phyloP scores from a whole-genome alignment of 495 filamentous ascomycete genomes.

The Rostrohypoxylon terebratum region DNA sequence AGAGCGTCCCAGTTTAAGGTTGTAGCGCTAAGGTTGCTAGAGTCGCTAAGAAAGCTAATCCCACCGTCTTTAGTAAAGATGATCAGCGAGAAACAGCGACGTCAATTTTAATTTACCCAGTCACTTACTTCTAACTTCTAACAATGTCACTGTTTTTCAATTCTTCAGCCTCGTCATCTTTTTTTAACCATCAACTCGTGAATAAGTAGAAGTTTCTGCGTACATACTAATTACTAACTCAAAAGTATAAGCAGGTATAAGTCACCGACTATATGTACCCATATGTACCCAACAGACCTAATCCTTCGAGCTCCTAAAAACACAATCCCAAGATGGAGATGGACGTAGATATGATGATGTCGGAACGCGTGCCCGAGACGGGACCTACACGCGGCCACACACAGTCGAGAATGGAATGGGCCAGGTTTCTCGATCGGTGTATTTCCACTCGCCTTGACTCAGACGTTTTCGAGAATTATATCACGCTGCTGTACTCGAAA shows the following conservation, averaged over 20 bases:
- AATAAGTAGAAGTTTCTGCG: background rate
- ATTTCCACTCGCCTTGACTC: constrained; percentile 59
- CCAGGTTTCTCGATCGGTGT: constrained; percentile 59
- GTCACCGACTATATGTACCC: background rate
- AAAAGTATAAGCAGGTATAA: background rate
- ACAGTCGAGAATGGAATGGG: constrained; percentile 54
- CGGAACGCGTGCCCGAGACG: background rate
- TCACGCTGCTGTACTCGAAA: constrained; percentile 54
- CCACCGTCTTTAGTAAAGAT: background rate
- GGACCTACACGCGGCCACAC: constrained; percentile 15
- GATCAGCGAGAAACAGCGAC: constrained; percentile 33
- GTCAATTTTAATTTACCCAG: constrained; percentile 25
- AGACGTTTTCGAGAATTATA: constrained; percentile 59
- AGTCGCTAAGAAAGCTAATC: constrained; percentile 22
- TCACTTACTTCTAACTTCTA: too few relatives aligned
- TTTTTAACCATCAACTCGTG: background rate
- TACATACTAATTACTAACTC: background rate
- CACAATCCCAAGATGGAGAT: constrained; percentile 32
- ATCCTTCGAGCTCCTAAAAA: background rate
- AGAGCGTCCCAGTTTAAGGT: constrained; percentile 15
- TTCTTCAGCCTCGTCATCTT: constrained; percentile 30
- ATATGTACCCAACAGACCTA: background rate
- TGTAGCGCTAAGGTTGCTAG: constrained; percentile 30
- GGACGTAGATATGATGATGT: constrained; percentile 35
- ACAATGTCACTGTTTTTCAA: background rate